A percentile compares a stretch with the other conserved stretches of the same genome.
phyloP scores from a whole-genome alignment of 768 basidiomycete genomes.

The Cyclocybe cylindracea region DNA sequence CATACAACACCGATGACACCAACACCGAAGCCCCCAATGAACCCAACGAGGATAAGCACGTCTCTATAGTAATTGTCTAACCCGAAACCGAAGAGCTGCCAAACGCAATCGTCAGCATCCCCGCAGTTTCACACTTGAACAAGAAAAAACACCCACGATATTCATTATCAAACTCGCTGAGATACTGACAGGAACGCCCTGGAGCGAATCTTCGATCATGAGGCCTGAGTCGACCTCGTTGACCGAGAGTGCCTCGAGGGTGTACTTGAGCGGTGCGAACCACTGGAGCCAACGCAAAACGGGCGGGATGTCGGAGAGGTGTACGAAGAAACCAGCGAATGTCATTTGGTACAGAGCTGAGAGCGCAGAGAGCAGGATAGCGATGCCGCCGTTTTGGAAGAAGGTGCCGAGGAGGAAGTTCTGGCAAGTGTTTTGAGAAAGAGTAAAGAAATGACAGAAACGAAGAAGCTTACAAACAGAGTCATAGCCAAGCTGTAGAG shows the following conservation, averaged over 20 bases:
- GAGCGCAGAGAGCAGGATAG: conserved; percentile 84
- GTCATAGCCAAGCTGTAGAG: conserved; percentile 86
- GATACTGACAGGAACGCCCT: conserved; percentile 81
- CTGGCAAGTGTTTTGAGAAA: conserved; percentile 32
- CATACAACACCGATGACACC: conserved; percentile 78
- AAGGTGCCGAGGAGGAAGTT: conserved; percentile 89
- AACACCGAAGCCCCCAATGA: conserved; percentile 77
- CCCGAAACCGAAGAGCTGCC: conserved; percentile 84
- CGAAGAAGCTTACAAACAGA: conserved; percentile 61
- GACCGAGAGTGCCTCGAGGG: conserved; percentile 82
- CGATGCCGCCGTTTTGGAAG: conserved; percentile 86
- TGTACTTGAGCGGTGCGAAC: conserved; percentile 82
- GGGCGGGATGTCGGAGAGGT: conserved; percentile 80
- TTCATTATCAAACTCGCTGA: conserved; percentile 88
- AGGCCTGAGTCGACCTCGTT: conserved; percentile 92
- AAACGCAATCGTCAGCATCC: conserved; percentile 2
- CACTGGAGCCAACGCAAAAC: conserved; percentile 94
- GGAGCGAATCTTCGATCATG: conserved; percentile 75
- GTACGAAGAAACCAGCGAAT: conserved; percentile 91
- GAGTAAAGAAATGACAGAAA: not conserved
- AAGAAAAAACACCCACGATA: conserved; percentile 46
- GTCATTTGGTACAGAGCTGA: conserved; percentile 83
- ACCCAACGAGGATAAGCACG: conserved; percentile 84
- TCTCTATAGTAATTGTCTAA: conserved; percentile 84
- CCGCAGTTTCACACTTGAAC: not conserved